These are phyloP conservation scores for Arctostaphylos glauca DNA, from an alignment of 148 eudicot genomes.

Conservation along the genomic window DNA sequence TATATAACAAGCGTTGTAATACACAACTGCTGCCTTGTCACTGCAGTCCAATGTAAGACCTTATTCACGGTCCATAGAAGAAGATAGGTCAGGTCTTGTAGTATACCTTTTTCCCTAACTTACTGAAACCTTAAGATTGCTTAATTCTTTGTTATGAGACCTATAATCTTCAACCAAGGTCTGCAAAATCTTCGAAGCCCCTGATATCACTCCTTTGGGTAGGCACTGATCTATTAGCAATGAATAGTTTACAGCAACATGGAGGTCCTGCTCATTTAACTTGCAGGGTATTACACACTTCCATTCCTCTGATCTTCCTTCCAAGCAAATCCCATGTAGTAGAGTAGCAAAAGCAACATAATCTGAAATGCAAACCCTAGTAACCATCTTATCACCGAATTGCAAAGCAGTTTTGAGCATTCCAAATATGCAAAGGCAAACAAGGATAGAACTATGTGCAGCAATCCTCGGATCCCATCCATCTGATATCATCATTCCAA, in stretches of 20 bases:
- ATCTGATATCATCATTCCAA: slow-evolving; percentile 51
- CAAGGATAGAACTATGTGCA: slow-evolving; percentile 63
- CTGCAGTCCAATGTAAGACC: not conserved
- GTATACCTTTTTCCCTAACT: slow-evolving; percentile 15
- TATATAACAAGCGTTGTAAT: not conserved
- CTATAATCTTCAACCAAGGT: slow-evolving; percentile 44
- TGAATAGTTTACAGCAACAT: slow-evolving; percentile 54
- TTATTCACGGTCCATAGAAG: not conserved
- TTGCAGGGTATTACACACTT: slow-evolving; percentile 43
- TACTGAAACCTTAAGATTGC: slow-evolving; percentile 27
- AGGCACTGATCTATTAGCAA: slow-evolving; percentile 48
- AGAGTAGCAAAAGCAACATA: slow-evolving; percentile 63
- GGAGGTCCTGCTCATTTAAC: slow-evolving; percentile 51
- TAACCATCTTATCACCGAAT: slow-evolving; percentile 49
- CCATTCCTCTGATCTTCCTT: slow-evolving; percentile 76
- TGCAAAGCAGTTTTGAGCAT: slow-evolving; percentile 62
- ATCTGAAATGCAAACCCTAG: slow-evolving; percentile 42
- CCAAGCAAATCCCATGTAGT: slow-evolving; percentile 71
- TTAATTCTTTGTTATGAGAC: slow-evolving; percentile 26
- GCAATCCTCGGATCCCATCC: slow-evolving; percentile 51
- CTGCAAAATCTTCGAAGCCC: slow-evolving; percentile 63
- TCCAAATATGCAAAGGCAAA: slow-evolving; percentile 67
- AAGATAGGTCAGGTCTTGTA: not conserved
- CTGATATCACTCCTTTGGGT: slow-evolving; percentile 38
- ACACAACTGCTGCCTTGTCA: not conserved